A percentile compares a stretch with the other conserved stretches of the same genome.
Conservation (phyloP, 176 grass and related monocot species). For the Triticum timopheevii region DNA sequence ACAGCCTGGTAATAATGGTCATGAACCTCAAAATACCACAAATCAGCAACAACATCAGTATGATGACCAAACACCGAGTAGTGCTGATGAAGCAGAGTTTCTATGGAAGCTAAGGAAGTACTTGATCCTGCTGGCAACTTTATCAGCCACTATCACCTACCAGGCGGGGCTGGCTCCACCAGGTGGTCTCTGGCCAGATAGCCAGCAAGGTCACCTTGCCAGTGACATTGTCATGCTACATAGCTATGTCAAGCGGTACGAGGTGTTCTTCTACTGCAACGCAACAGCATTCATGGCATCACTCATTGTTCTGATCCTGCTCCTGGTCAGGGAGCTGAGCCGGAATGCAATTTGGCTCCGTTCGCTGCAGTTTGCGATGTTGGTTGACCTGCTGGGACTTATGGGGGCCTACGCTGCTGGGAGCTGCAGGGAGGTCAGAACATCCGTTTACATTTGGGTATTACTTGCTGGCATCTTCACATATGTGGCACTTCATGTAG, state of each 20-base stretch:
- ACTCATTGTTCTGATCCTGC: constrained; percentile 41
- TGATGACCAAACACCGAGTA: neutral
- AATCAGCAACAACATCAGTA: neutral
- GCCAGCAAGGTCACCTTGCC: constrained; percentile 29
- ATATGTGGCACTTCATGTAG: constrained; percentile 28
- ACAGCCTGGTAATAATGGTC: neutral
- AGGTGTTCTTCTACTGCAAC: constrained; percentile 51
- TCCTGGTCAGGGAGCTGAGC: constrained; percentile 28
- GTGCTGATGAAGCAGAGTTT: constrained; percentile 20
- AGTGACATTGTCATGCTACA: constrained; percentile 28
- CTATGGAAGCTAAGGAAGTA: constrained; percentile 50
- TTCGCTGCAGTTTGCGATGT: constrained; percentile 32
- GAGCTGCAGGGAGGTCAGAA: constrained; percentile 48
- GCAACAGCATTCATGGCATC: constrained; percentile 41
- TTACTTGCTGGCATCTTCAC: constrained; percentile 42
- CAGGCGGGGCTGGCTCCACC: constrained; percentile 45
- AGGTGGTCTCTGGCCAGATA: constrained; percentile 59
- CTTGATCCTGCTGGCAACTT: constrained; percentile 50
- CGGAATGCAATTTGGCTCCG: constrained; percentile 36
- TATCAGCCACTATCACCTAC: constrained; percentile 46
- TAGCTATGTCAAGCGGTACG: constrained; percentile 28
- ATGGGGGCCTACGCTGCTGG: constrained; percentile 49
- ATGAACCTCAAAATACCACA: neutral
- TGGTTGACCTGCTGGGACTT: constrained; percentile 38
- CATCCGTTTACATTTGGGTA: constrained; percentile 47